Evolutionary conservation across 2,329 filamentous ascomycete species (phyloP).

Genomic region (Fusarium longipes): DNA sequence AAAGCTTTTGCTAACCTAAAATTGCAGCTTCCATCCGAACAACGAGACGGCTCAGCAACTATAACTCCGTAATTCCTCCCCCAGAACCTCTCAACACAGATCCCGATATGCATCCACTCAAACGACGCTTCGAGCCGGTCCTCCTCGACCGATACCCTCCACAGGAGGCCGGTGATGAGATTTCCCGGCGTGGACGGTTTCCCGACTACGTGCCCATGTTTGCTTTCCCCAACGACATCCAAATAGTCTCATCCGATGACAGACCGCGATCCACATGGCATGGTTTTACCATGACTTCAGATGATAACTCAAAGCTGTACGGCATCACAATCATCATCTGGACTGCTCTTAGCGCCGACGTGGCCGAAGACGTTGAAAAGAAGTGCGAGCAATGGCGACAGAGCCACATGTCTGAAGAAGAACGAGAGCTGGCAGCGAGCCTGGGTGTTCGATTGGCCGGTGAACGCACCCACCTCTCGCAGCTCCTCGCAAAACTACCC

Average conservation of each 20-base stretch:
- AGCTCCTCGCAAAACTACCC: conserved; percentile 85
- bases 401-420: conserved; percentile 87
- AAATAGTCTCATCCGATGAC: conserved; percentile 94
- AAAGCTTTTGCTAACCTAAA: conserved; percentile 45
- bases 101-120: conserved; percentile 94
- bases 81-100: conserved; percentile 91
- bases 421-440: conserved; percentile 91
- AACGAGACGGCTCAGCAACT: conserved; percentile 90
- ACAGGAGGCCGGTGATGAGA: conserved; percentile 82
- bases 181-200: conserved; percentile 83
- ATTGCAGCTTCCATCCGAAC: conserved; percentile 73
- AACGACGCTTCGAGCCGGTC: conserved; percentile 95
- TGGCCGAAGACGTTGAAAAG: conserved; percentile 84
- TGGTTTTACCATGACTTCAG: conserved; percentile 96
- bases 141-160: conserved; percentile 93
- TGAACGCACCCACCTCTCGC: conserved; percentile 90
- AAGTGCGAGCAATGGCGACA: conserved; percentile 89
- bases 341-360: conserved; percentile 84
- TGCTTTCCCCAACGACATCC: conserved; percentile 97
- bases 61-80: conserved; percentile 96
- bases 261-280: conserved; percentile 97
- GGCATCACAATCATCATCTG: conserved; percentile 92
- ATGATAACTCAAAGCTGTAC: conserved; percentile 91
- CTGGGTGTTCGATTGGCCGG: conserved; percentile 86
- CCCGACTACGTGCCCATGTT: conserved; percentile 99